Percentiles rank a stretch among this genome's conserved stretches.
Conservation (phyloP, 2,329 filamentous ascomycete genomes). For the Sclerotinia subarctica region DNA sequence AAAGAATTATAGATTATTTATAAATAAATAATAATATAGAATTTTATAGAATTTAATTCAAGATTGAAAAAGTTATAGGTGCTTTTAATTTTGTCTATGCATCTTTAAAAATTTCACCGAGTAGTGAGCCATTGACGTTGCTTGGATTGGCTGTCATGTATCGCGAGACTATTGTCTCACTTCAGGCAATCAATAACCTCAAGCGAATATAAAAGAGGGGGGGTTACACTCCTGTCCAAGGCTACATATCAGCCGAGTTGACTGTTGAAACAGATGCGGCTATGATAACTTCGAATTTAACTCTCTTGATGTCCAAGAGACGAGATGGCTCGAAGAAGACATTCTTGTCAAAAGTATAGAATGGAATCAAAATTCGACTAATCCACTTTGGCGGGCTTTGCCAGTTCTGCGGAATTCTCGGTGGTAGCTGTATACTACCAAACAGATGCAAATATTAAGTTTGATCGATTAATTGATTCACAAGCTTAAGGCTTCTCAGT, state of each 20-base stretch:
- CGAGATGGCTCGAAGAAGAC: background rate
- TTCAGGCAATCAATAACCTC: background rate
- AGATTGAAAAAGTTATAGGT: no score
- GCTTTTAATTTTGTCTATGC: no score
- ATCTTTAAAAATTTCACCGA: no score
- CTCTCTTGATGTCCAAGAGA: background rate
- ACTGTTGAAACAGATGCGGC: background rate
- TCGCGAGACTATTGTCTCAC: background rate
- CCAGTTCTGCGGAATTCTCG: background rate
- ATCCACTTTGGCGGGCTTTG: background rate
- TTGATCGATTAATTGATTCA: constrained; percentile 43
- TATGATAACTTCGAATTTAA: background rate
- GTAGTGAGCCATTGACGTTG: constrained; percentile 8
- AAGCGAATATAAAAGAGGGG: no score
- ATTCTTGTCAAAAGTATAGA: background rate
- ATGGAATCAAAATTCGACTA: background rate
- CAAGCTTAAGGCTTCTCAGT: constrained; percentile 41
- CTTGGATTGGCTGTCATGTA: background rate
- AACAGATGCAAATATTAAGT: constrained; percentile 35
- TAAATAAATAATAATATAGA: no score
- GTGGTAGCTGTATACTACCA: background rate
- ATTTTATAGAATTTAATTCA: no score
- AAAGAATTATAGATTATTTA: no score
- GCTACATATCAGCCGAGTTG: background rate
- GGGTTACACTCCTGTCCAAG: background rate